These are phyloP conservation scores for Termitomyces sp. DNA, from an alignment of 768 basidiomycete genomes.

Conservation along the genomic window DNA sequence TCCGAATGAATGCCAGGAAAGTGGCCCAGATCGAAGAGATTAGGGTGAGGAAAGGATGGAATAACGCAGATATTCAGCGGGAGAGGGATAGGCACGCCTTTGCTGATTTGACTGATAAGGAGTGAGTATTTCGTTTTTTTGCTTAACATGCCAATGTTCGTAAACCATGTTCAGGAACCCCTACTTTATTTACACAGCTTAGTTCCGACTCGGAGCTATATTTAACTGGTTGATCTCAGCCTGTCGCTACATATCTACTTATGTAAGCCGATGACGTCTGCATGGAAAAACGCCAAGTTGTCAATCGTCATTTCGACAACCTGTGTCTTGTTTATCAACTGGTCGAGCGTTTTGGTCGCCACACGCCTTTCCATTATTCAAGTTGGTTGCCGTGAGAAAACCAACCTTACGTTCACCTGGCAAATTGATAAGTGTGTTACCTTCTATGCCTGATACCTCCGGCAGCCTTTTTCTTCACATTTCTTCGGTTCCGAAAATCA, in stretches of 20 bases:
- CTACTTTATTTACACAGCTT: conserved; percentile 55
- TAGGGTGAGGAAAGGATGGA: conserved; percentile 47
- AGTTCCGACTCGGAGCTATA: conserved; percentile 3
- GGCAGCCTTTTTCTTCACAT: conserved; percentile 14
- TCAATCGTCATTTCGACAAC: background rate
- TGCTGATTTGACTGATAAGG: conserved; percentile 57
- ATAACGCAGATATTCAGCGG: conserved; percentile 48
- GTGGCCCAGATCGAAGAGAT: conserved; percentile 31
- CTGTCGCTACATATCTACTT: too few relatives aligned
- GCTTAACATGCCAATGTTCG: background rate
- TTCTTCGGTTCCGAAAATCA: conserved; percentile 28
- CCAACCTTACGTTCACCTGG: background rate
- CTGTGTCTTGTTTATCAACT: too few relatives aligned
- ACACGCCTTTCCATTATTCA: background rate
- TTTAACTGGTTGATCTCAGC: too few relatives aligned
- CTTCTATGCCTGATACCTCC: background rate
- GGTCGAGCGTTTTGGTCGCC: too few relatives aligned
- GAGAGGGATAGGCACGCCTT: conserved; percentile 60
- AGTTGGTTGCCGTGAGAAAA: background rate
- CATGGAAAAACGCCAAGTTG: background rate
- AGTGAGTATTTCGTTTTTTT: conserved; percentile 32
- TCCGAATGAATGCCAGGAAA: conserved; percentile 47
- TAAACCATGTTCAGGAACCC: conserved; percentile 36
- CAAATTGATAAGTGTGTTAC: background rate
- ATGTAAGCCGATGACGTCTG: background rate